A percentile compares a stretch with the other conserved stretches of the same genome.
Conservation (phyloP, 1,139 yeast genomes). For the Geotrichum reessii region DNA sequence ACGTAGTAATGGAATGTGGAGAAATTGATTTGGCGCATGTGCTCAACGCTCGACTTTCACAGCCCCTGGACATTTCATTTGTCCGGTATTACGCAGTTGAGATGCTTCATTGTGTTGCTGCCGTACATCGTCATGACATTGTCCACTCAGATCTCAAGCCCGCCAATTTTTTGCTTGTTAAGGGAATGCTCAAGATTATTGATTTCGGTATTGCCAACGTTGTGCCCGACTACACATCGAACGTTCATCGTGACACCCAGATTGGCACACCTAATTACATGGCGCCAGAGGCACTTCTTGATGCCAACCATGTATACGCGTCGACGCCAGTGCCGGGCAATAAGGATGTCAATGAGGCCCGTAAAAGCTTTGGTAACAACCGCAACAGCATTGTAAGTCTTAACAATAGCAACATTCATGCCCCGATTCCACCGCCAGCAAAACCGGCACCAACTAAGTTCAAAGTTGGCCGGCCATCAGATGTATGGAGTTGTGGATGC, state of each 20-base stretch:
- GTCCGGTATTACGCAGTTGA: conserved; percentile 78
- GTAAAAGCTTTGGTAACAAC: conserved; percentile 4
- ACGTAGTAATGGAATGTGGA: conserved; percentile 91
- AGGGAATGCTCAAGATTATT: conserved; percentile 77
- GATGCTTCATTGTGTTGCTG: conserved; percentile 73
- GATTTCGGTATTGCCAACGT: conserved; percentile 97
- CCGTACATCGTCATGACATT: conserved; percentile 81
- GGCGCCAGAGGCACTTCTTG: conserved; percentile 94
- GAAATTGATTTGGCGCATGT: conserved; percentile 87
- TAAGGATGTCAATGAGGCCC: conserved; percentile 1
- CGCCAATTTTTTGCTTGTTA: conserved; percentile 84
- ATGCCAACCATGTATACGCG: conserved; percentile 41
- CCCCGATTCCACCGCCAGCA: conserved; percentile 22
- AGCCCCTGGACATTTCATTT: conserved; percentile 66
- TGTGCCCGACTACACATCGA: conserved; percentile 87
- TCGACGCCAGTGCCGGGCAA: too few species aligned
- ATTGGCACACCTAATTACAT: conserved; percentile 95
- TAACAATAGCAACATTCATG: conserved; percentile 15
- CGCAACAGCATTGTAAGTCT: conserved; percentile 14
- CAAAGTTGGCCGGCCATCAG: conserved; percentile 91
- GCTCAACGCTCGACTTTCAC: conserved; percentile 48
- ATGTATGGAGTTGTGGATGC: conserved; percentile 97
- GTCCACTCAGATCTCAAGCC: conserved; percentile 96
- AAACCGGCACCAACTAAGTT: conserved; percentile 39
- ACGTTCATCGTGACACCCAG: conserved; percentile 83